Evolutionary conservation across 2,329 filamentous ascomycete genomes (phyloP).

Genomic region (Colletotrichum aenigma): DNA sequence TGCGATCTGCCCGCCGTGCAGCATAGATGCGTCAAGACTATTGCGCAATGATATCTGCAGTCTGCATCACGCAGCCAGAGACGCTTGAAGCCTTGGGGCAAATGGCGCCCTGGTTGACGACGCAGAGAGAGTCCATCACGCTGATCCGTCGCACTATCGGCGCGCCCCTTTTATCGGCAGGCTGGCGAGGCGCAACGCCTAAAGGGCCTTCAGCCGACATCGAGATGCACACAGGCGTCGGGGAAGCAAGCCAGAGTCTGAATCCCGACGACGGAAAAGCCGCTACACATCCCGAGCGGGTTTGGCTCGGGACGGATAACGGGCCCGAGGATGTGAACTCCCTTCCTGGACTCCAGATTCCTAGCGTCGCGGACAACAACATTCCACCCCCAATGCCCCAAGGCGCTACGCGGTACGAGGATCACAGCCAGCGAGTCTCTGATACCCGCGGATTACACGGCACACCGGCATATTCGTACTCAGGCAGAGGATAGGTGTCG

Average conservation of each 20-base stretch:
- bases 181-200: not conserved
- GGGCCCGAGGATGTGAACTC: not conserved
- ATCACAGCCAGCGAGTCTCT: not conserved
- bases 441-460: not conserved
- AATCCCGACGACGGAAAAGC: not conserved
- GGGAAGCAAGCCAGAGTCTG: not conserved
- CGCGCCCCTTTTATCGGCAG: not conserved
- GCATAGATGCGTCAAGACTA: not conserved
- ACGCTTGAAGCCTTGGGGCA: not conserved
- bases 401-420: not conserved
- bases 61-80: not conserved
- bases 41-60: not conserved
- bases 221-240: not conserved
- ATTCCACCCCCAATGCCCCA: not conserved
- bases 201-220: not conserved
- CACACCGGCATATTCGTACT: not conserved
- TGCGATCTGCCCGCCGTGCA: constrained; percentile 5
- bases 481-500: not conserved
- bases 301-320: not conserved
- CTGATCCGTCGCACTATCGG: not conserved
- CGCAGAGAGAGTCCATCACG: not conserved
- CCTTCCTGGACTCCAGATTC: not conserved
- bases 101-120: not conserved
- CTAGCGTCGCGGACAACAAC: not conserved
- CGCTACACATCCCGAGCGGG: not conserved